A percentile compares a stretch with the other conserved stretches of the same genome.
Evolutionary conservation across 2,329 filamentous ascomycete species (phyloP).

Genomic region (Westerdykella aurantiaca): DNA sequence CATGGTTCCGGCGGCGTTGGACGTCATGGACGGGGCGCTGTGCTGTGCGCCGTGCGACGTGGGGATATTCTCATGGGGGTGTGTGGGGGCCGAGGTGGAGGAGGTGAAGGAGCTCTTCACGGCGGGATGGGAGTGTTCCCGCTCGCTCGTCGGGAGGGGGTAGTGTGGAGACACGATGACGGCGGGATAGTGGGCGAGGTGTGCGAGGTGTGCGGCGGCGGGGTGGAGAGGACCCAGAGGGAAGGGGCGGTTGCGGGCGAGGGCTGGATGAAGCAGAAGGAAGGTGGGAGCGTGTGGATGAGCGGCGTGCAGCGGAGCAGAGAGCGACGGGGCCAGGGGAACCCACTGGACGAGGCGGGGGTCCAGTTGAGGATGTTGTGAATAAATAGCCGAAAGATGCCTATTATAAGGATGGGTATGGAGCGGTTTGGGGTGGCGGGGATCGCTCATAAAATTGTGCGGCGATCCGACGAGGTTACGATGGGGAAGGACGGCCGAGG

Average conservation of each 20-base stretch:
- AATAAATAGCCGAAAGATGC: slow-evolving; percentile 13
- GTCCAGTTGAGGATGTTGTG: slow-evolving; percentile 1
- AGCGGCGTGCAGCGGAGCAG: slow-evolving; percentile 5
- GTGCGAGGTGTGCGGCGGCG: slow-evolving; percentile 6
- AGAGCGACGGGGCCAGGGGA: slow-evolving; percentile 2
- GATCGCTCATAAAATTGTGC: slow-evolving; percentile 19
- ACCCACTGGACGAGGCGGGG: not conserved
- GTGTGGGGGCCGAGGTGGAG: slow-evolving; percentile 22
- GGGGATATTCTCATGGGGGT: slow-evolving; percentile 36
- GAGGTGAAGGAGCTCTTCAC: slow-evolving; percentile 27
- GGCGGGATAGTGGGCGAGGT: slow-evolving; percentile 21
- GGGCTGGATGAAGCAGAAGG: slow-evolving; percentile 22
- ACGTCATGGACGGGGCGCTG: slow-evolving; percentile 37
- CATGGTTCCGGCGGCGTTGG: slow-evolving; percentile 25
- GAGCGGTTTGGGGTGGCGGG: slow-evolving; percentile 4
- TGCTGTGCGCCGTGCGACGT: slow-evolving; percentile 26
- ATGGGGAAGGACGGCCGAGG: slow-evolving; percentile 5
- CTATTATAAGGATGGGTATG: slow-evolving; percentile 11
- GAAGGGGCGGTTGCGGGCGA: slow-evolving; percentile 25
- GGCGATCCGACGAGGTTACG: slow-evolving; percentile 3
- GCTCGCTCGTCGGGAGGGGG: slow-evolving; percentile 28
- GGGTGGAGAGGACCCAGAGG: slow-evolving; percentile 10
- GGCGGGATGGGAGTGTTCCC: slow-evolving; percentile 25
- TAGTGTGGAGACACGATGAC: slow-evolving; percentile 38
- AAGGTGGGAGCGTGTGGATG: slow-evolving; percentile 11